Conservation (phyloP, 192 early-diverging fungal species). For the Phycomyces blakesleeanus region DNA sequence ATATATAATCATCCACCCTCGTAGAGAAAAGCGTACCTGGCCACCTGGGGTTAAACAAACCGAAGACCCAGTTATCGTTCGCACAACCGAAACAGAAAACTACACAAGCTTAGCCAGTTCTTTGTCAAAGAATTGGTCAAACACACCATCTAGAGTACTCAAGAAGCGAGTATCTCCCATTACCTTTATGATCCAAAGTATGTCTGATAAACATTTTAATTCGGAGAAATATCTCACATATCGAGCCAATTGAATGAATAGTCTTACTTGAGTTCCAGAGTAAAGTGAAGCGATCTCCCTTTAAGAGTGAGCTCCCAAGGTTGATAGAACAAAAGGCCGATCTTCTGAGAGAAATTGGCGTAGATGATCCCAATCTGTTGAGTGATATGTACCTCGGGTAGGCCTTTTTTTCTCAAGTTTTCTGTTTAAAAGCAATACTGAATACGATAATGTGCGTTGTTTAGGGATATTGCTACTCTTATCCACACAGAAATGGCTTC, state of each 20-base stretch:
- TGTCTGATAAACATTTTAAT: neutral
- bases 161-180: conserved; percentile 45
- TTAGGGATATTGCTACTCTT: neutral
- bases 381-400: conserved; percentile 9
- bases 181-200: conserved; percentile 51
- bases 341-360: conserved; percentile 5
- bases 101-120: conserved; percentile 40
- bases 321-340: conserved; percentile 34
- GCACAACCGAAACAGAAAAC: conserved; percentile 24
- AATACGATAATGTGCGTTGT: neutral
- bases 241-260: conserved; percentile 18
- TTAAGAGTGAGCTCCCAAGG: conserved; percentile 35
- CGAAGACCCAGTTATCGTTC: conserved; percentile 37
- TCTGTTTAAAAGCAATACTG: no score
- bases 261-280: conserved; percentile 41
- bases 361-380: conserved; percentile 9
- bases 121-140: conserved; percentile 37
- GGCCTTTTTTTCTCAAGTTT: neutral
- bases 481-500: conserved; percentile 65
- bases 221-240: neutral
- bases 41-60: conserved; percentile 20
- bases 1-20: neutral
- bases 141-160: conserved; percentile 37
- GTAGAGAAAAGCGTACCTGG: conserved; percentile 24
- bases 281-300: conserved; percentile 23